Evolutionary conservation across 1,284 basidiomycete genomes (phyloP).

Genomic region (Phenoliferia sp.): DNA sequence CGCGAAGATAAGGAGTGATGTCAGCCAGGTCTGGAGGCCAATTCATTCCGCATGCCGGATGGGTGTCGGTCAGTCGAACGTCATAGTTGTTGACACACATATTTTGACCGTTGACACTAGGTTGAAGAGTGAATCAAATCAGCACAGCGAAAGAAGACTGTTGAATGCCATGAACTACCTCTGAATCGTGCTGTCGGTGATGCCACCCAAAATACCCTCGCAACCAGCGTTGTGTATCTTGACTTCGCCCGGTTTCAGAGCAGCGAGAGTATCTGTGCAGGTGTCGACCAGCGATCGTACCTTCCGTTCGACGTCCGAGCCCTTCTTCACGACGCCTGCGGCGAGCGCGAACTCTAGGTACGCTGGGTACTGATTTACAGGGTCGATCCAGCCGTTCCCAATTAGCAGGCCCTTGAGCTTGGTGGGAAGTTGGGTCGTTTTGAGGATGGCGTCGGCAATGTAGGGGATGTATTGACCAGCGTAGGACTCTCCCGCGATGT

Average conservation of each 20-base stretch:
- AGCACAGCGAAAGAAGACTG: neutral
- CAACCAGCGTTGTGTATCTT: conserved; percentile 65
- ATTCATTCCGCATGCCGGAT: conserved; percentile 93
- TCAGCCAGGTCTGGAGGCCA: conserved; percentile 88
- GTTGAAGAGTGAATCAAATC: neutral
- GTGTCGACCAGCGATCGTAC: conserved; percentile 58
- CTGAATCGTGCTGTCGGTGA: conserved; percentile 60
- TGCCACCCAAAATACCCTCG: conserved; percentile 58
- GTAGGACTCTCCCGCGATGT: conserved; percentile 86
- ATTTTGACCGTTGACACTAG: conserved; percentile 62
- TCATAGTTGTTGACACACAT: conserved; percentile 96
- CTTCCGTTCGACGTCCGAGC: conserved; percentile 62
- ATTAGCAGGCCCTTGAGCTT: conserved; percentile 76
- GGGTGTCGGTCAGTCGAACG: conserved; percentile 74
- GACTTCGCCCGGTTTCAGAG: conserved; percentile 49
- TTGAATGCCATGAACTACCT: conserved; percentile 51
- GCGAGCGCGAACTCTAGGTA: conserved; percentile 84
- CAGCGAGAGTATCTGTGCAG: conserved; percentile 53
- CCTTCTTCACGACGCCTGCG: conserved; percentile 68
- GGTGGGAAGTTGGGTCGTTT: conserved; percentile 44
- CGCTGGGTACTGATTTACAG: conserved; percentile 77
- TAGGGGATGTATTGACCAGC: conserved; percentile 99
- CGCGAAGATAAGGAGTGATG: conserved; percentile 73
- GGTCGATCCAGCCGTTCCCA: conserved; percentile 97
- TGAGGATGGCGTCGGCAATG: conserved; percentile 56